Conservation (phyloP, 306 rosid species). For the Cucurbita moschata region DNA sequence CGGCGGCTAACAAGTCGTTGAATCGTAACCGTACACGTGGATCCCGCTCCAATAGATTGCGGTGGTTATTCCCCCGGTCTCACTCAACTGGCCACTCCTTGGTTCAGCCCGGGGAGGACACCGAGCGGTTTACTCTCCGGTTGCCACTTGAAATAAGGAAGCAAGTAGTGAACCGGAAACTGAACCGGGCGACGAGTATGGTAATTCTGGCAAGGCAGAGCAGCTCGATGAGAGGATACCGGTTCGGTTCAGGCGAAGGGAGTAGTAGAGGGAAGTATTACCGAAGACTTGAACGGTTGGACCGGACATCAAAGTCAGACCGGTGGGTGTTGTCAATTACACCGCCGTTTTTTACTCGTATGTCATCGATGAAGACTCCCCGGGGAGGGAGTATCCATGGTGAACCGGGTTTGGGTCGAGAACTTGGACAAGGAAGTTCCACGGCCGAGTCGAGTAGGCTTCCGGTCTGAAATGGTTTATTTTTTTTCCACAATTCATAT, state of each 20-base stretch:
- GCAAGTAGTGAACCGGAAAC: constrained; percentile 34
- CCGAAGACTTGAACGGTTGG: constrained; percentile 22
- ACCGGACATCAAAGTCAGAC: constrained; percentile 48
- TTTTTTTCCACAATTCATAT: neutral
- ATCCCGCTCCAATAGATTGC: constrained; percentile 19
- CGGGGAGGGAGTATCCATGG: constrained; percentile 12
- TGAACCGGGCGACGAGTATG: constrained; percentile 56
- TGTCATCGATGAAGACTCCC: constrained; percentile 45
- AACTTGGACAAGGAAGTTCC: constrained; percentile 12
- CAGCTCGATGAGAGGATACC: constrained; percentile 49
- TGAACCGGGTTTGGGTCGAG: constrained; percentile 23
- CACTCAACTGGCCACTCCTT: constrained; percentile 84
- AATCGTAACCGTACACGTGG: constrained; percentile 44
- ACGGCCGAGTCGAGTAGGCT: constrained; percentile 20
- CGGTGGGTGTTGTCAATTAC: constrained; percentile 51
- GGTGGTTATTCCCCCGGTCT: constrained; percentile 43
- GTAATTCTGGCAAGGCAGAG: constrained; percentile 32
- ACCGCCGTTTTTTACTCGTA: constrained; percentile 47
- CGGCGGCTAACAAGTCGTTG: constrained; percentile 19
- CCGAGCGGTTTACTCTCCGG: constrained; percentile 68
- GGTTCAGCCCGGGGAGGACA: constrained; percentile 56
- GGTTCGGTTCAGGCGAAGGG: constrained; percentile 32
- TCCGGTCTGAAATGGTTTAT: constrained; percentile 18
- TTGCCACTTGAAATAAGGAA: constrained; percentile 61
- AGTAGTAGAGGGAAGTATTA: constrained; percentile 33